Evolutionary conservation across 768 basidiomycete genomes (phyloP).

Genomic region (Phanerochaete sordida): DNA sequence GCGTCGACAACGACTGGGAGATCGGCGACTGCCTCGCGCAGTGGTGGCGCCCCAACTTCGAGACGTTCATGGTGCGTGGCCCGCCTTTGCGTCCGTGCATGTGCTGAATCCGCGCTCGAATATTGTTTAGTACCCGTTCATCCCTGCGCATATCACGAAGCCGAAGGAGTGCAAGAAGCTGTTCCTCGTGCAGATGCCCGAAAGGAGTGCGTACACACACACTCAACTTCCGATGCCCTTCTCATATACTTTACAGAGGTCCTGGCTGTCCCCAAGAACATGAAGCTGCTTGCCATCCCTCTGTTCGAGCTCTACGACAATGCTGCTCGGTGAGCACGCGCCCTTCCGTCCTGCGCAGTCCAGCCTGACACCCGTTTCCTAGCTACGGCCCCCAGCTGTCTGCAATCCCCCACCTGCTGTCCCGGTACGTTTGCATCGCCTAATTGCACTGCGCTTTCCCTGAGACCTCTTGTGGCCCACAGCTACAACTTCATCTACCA

Average conservation of each 20-base stretch:
- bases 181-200: slow-evolving; percentile 94
- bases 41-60: slow-evolving; percentile 99
- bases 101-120: neutral
- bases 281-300: slow-evolving; percentile 97
- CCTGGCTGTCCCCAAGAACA: slow-evolving; percentile 95
- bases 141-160: slow-evolving; percentile 94
- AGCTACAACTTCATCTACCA: slow-evolving; percentile 79
- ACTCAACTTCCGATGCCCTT: neutral
- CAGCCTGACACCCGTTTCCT: neutral
- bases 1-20: slow-evolving; percentile 89
- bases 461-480: neutral
- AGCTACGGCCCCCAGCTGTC: slow-evolving; percentile 92
- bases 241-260: slow-evolving; percentile 55
- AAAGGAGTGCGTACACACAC: slow-evolving; percentile 64
- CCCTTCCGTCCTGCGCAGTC: neutral
- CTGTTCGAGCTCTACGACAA: slow-evolving; percentile 98
- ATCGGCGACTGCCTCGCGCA: slow-evolving; percentile 95
- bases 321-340: slow-evolving; percentile 63
- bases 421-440: slow-evolving; percentile 47
- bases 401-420: slow-evolving; percentile 89
- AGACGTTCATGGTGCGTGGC: slow-evolving; percentile 90
- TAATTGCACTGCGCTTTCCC: neutral
- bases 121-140: slow-evolving; percentile 82
- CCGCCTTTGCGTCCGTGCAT: neutral
- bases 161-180: slow-evolving; percentile 98